Evolutionary conservation across 2,329 filamentous ascomycete genomes (phyloP).

Genomic region (Penicillium sp.): DNA sequence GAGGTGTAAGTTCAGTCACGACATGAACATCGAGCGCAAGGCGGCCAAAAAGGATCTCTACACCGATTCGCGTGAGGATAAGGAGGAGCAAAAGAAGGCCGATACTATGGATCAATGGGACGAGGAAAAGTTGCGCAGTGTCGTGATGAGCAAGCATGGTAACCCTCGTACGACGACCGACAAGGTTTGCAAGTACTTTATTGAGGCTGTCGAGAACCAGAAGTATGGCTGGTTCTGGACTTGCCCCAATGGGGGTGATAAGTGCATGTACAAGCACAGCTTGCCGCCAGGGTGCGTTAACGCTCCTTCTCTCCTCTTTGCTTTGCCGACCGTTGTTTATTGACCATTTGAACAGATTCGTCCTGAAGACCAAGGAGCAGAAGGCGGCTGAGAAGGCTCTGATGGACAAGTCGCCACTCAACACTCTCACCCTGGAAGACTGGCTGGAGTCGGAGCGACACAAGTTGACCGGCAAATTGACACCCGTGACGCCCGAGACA

Average conservation of each 20-base stretch:
- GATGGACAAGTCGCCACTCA: slow-evolving; percentile 91
- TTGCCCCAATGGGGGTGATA: slow-evolving; percentile 92
- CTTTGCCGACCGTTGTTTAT: neutral
- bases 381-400: slow-evolving; percentile 91
- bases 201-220: slow-evolving; percentile 93
- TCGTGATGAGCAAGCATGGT: slow-evolving; percentile 93
- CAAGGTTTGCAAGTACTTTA: slow-evolving; percentile 99
- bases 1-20: slow-evolving; percentile 98
- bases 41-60: slow-evolving; percentile 90
- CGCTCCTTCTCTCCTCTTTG: neutral
- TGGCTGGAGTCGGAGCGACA: slow-evolving; percentile 95
- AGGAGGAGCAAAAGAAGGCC: slow-evolving; percentile 71
- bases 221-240: slow-evolving; percentile 99
- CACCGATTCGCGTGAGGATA: slow-evolving; percentile 70
- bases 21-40: slow-evolving; percentile 84
- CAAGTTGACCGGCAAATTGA: slow-evolving; percentile 87
- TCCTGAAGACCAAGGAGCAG: slow-evolving; percentile 97
- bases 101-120: slow-evolving; percentile 98
- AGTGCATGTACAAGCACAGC: slow-evolving; percentile 98
- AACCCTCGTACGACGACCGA: slow-evolving; percentile 94
- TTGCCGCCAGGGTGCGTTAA: slow-evolving; percentile 84
- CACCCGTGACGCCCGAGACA: slow-evolving; percentile 85
- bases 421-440: slow-evolving; percentile 93
- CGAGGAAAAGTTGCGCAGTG: slow-evolving; percentile 87
- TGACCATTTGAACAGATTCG: slow-evolving; percentile 60